These are phyloP conservation scores for Petunia axillaris DNA, from an alignment of 257 asterid species.

Conservation along the genomic window DNA sequence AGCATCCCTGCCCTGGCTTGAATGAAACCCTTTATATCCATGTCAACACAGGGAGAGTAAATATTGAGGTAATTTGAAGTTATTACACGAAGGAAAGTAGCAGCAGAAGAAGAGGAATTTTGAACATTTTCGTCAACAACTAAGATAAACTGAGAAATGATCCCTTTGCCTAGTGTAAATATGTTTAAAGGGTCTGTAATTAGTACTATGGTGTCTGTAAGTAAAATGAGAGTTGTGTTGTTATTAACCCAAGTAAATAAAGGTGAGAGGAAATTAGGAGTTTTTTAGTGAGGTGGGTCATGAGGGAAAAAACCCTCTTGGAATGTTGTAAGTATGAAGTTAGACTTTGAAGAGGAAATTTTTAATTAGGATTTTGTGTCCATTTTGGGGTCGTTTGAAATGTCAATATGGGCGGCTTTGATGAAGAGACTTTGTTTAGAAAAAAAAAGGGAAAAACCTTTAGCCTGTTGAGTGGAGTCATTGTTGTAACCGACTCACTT, in stretches of 20 bases:
- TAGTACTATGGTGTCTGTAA: conserved; percentile 43
- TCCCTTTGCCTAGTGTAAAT: conserved; percentile 60
- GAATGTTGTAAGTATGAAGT: conserved; percentile 65
- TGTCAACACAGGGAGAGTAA: conserved; percentile 20
- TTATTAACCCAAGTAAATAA: conserved; percentile 38
- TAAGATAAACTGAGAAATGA: not conserved
- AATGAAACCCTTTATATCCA: not conserved
- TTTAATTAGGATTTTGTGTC: conserved; percentile 30
- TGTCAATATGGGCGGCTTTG: conserved; percentile 43
- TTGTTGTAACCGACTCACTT: conserved; percentile 37
- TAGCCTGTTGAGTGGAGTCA: conserved; percentile 39
- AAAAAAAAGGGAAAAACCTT: not conserved
- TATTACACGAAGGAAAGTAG: conserved; percentile 13
- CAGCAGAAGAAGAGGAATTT: conserved; percentile 30
- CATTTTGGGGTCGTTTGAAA: conserved; percentile 43
- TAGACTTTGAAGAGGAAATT: conserved; percentile 36
- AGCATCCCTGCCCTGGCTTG: conserved; percentile 96
- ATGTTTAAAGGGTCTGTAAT: conserved; percentile 38
- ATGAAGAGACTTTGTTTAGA: not conserved
- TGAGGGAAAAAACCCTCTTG: conserved; percentile 37
- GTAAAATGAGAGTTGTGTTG: conserved; percentile 46
- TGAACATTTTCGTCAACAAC: conserved; percentile 44
- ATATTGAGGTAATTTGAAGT: conserved; percentile 26
- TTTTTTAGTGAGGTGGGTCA: conserved; percentile 37
- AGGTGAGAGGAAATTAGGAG: conserved; percentile 28